Percentiles rank a stretch among this genome's conserved stretches.
Conservation (phyloP, 1,139 yeast species). For the Geotrichum reessii region DNA sequence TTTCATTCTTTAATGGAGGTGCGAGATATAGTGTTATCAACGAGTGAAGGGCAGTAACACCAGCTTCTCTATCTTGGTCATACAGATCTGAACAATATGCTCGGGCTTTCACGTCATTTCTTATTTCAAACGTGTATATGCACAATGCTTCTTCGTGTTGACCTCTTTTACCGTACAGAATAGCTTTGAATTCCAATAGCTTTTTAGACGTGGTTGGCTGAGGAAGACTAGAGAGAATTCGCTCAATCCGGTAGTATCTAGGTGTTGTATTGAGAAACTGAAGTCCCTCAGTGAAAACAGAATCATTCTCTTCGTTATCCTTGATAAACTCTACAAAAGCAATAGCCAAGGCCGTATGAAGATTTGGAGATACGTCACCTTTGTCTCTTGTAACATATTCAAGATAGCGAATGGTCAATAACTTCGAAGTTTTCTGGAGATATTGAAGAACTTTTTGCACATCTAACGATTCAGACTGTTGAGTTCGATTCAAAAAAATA, state of each 20-base stretch:
- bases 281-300: slow-evolving; percentile 26
- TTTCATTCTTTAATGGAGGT: slow-evolving; percentile 26
- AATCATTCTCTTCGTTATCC: slow-evolving; percentile 16
- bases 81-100: slow-evolving; percentile 52
- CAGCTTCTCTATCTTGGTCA: slow-evolving; percentile 38
- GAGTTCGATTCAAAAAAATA: slow-evolving; percentile 63
- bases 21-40: slow-evolving; percentile 36
- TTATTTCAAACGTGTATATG: slow-evolving; percentile 53
- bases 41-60: slow-evolving; percentile 35
- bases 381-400: slow-evolving; percentile 52
- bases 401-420: slow-evolving; percentile 50
- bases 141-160: slow-evolving; percentile 62
- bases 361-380: slow-evolving; percentile 41
- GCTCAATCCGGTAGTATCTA: slow-evolving; percentile 34
- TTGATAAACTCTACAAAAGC: slow-evolving; percentile 46
- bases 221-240: slow-evolving; percentile 32
- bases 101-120: slow-evolving; percentile 55
- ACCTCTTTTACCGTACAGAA: slow-evolving; percentile 54
- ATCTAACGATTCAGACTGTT: slow-evolving; percentile 58
- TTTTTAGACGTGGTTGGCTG: slow-evolving; percentile 13
- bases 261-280: slow-evolving; percentile 29
- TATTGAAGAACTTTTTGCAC: slow-evolving; percentile 49
- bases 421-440: slow-evolving; percentile 32
- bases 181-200: slow-evolving; percentile 46
- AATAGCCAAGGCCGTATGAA: slow-evolving; percentile 52